Conservation (phyloP, 1,284 basidiomycete genomes). For the Irpex sp. region DNA sequence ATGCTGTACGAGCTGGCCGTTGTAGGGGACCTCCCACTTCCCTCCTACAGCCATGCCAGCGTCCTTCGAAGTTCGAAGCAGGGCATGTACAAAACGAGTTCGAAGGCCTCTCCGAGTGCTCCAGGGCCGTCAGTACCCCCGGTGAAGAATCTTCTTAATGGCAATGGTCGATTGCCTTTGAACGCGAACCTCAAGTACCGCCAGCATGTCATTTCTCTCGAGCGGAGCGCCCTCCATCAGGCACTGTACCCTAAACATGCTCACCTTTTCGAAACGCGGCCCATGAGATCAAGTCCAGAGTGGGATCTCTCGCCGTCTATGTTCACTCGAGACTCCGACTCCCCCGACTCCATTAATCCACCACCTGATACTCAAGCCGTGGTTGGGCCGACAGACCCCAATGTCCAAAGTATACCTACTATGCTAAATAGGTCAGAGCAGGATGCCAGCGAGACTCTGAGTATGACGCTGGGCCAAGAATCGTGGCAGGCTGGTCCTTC, state of each 20-base stretch:
- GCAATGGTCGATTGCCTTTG: neutral
- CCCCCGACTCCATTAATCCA: neutral
- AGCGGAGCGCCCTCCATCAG: slow-evolving; percentile 1
- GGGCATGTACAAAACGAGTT: neutral
- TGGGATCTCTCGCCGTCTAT: slow-evolving; percentile 13
- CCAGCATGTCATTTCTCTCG: neutral
- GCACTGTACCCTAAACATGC: slow-evolving; percentile 1
- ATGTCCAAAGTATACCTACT: neutral
- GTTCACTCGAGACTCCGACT: slow-evolving; percentile 4
- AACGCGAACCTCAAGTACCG: neutral
- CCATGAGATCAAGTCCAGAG: neutral
- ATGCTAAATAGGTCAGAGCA: neutral
- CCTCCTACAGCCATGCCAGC: slow-evolving; percentile 8
- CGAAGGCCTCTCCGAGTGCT: neutral
- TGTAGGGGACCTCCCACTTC: slow-evolving; percentile 11
- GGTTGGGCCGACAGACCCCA: neutral
- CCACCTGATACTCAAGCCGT: neutral
- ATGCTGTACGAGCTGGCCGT: slow-evolving; percentile 11
- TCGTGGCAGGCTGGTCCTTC: neutral
- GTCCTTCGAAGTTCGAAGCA: slow-evolving; percentile 7
- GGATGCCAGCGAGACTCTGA: neutral
- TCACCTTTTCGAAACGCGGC: slow-evolving; percentile 1
- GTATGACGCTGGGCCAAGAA: neutral
- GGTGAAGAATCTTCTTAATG: neutral
- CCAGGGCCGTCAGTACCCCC: neutral